Conservation (phyloP, 2,329 filamentous ascomycete genomes). For the Cladosporium phlei region DNA sequence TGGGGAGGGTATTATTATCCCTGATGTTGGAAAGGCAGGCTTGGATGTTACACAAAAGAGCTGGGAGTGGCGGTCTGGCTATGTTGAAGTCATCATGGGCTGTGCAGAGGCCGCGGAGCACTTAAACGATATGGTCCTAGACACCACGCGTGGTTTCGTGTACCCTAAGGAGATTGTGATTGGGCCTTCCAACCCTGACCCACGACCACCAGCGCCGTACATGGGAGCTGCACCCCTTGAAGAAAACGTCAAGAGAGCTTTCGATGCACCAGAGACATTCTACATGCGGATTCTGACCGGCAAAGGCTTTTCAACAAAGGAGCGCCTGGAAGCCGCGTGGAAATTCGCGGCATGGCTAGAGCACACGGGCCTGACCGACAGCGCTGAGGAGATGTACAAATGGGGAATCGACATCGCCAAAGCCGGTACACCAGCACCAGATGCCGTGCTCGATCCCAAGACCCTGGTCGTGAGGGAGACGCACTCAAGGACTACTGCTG, state of each 20-base stretch:
- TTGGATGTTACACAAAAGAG: slow-evolving; percentile 70
- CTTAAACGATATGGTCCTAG: slow-evolving; percentile 71
- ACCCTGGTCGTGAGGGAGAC: slow-evolving; percentile 50
- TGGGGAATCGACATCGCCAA: slow-evolving; percentile 73
- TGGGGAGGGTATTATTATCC: slow-evolving; percentile 33
- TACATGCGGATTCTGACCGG: slow-evolving; percentile 81
- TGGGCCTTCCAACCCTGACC: slow-evolving; percentile 78
- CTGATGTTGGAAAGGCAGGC: slow-evolving; percentile 52
- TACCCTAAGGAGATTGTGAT: slow-evolving; percentile 70
- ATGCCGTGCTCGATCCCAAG: slow-evolving; percentile 53
- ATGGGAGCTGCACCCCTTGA: slow-evolving; percentile 62
- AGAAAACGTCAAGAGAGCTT: slow-evolving; percentile 68
- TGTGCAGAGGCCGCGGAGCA: slow-evolving; percentile 73
- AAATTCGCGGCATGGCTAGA: slow-evolving; percentile 82
- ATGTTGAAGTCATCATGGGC: slow-evolving; percentile 76
- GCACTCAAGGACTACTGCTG: background rate
- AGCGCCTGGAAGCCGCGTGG: slow-evolving; percentile 75
- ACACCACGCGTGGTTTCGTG: slow-evolving; percentile 60
- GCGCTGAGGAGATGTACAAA: slow-evolving; percentile 66
- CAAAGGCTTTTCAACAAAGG: slow-evolving; percentile 69
- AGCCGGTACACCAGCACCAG: slow-evolving; percentile 41
- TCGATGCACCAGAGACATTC: slow-evolving; percentile 65
- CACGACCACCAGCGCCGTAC: slow-evolving; percentile 65
- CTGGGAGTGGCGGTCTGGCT: slow-evolving; percentile 80
- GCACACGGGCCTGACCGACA: slow-evolving; percentile 63